Percentiles rank a stretch among this genome's conserved stretches.
Evolutionary conservation across 78 protist species (phyloP).

Genomic region (Cavenderia fasciculata): DNA sequence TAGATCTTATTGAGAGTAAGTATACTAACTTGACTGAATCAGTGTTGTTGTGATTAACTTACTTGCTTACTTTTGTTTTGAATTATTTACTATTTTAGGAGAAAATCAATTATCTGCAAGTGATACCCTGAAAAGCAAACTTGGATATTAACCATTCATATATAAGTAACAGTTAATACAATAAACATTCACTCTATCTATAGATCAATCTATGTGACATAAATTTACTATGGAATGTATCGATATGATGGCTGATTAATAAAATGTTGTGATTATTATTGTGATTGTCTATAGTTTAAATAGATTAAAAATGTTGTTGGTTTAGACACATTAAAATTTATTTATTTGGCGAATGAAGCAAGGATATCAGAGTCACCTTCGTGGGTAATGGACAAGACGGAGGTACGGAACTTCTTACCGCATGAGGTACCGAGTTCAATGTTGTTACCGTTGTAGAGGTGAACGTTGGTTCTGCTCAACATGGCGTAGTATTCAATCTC

Average conservation of each 20-base stretch:
- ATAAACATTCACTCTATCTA: too few species aligned
- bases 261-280: not conserved
- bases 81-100: not conserved
- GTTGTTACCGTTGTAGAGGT: slow-evolving; percentile 99
- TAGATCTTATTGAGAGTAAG: slow-evolving; percentile 25
- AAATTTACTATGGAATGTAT: too few species aligned
- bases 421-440: slow-evolving; percentile 99
- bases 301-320: not conserved
- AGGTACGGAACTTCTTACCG: slow-evolving; percentile 97
- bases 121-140: too few species aligned
- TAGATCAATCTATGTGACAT: too few species aligned
- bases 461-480: slow-evolving; percentile 97
- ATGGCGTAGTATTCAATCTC: slow-evolving; percentile 99
- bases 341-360: slow-evolving; percentile 71
- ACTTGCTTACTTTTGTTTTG: not conserved
- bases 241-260: too few species aligned
- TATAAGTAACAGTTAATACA: too few species aligned
- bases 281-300: not conserved
- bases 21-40: too few species aligned
- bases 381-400: slow-evolving; percentile 95
- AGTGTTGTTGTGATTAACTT: too few species aligned
- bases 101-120: too few species aligned
- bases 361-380: slow-evolving; percentile 99
- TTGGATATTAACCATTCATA: too few species aligned
- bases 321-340: too few species aligned